Evolutionary conservation across 1,284 basidiomycete species (phyloP).

Genomic region (Sporisorium scitamineum): DNA sequence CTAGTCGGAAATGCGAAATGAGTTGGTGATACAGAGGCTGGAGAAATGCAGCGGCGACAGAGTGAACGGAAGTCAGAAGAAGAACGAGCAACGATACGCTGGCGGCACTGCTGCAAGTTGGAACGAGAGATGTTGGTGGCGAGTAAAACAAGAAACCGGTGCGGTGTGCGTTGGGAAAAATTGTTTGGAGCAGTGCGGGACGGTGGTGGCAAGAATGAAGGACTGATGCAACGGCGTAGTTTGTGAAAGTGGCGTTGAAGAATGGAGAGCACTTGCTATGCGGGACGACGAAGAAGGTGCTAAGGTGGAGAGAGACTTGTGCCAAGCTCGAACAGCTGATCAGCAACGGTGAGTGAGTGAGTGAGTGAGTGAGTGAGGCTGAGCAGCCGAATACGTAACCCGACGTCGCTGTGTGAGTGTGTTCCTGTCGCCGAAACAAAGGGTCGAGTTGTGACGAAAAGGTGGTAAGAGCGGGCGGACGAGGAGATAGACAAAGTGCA

Average conservation of each 20-base stretch:
- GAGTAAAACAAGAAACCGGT: not conserved
- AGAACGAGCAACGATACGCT: not conserved
- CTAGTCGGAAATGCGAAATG: not conserved
- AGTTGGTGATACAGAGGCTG: not conserved
- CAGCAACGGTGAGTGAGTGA: not conserved
- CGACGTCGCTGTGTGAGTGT: not conserved
- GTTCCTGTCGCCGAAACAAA: not conserved
- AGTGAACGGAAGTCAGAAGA: not conserved
- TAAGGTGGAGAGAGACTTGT: not conserved
- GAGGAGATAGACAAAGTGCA: not conserved
- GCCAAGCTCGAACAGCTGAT: conserved; percentile 3
- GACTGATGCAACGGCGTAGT: not conserved
- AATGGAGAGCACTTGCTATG: not conserved
- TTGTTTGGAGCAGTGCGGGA: not conserved
- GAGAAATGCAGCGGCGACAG: not conserved
- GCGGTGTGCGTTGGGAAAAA: too few relatives aligned
- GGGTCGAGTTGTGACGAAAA: not conserved
- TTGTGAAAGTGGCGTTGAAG: not conserved
- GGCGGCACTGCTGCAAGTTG: not conserved
- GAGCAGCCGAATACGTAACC: not conserved
- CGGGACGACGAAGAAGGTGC: not conserved
- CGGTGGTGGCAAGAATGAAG: not conserved
- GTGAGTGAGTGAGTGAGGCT: not conserved
- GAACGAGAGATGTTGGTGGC: not conserved
- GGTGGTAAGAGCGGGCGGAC: not conserved